Evolutionary conservation across 2,329 filamentous ascomycete species (phyloP).

Genomic region (Monilinia vaccinii-corymbosi): DNA sequence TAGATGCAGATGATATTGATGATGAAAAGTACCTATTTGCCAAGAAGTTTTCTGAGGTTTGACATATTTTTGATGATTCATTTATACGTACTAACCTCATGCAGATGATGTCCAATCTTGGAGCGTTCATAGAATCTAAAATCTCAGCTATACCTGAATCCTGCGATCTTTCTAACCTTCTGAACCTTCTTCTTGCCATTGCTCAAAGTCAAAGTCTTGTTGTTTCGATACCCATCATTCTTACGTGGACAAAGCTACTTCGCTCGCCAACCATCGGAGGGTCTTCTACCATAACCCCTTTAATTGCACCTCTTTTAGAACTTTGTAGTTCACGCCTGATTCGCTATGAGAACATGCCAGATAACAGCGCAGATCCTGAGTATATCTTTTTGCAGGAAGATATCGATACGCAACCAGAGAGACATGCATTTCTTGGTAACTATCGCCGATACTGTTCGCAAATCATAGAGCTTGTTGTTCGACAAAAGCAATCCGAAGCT

Average conservation of each 20-base stretch:
- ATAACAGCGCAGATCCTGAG: slow-evolving; percentile 71
- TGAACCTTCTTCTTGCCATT: slow-evolving; percentile 70
- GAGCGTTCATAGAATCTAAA: slow-evolving; percentile 74
- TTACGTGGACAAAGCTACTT: slow-evolving; percentile 80
- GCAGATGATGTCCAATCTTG: slow-evolving; percentile 76
- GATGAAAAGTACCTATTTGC: slow-evolving; percentile 86
- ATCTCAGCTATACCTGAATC: slow-evolving; percentile 55
- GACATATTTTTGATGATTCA: slow-evolving; percentile 13
- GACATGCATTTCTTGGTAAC: slow-evolving; percentile 91
- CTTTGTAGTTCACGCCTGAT: slow-evolving; percentile 76
- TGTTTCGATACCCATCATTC: slow-evolving; percentile 85
- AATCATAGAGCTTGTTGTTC: slow-evolving; percentile 79
- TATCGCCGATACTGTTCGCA: slow-evolving; percentile 85
- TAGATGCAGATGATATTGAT: slow-evolving; percentile 75
- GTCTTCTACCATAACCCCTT: slow-evolving; percentile 48
- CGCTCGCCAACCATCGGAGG: slow-evolving; percentile 60
- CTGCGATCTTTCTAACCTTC: slow-evolving; percentile 63
- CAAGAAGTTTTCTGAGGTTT: slow-evolving; percentile 89
- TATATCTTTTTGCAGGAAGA: slow-evolving; percentile 82
- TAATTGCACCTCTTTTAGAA: slow-evolving; percentile 70
- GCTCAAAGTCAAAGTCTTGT: slow-evolving; percentile 80
- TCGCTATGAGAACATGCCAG: slow-evolving; percentile 77
- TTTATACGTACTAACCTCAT: slow-evolving; percentile 7
- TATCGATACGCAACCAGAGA: slow-evolving; percentile 87
- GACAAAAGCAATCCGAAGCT: slow-evolving; percentile 73